These are phyloP conservation scores for Podila minutissima DNA, from an alignment of 192 early-diverging fungal species.

Conservation along the genomic window DNA sequence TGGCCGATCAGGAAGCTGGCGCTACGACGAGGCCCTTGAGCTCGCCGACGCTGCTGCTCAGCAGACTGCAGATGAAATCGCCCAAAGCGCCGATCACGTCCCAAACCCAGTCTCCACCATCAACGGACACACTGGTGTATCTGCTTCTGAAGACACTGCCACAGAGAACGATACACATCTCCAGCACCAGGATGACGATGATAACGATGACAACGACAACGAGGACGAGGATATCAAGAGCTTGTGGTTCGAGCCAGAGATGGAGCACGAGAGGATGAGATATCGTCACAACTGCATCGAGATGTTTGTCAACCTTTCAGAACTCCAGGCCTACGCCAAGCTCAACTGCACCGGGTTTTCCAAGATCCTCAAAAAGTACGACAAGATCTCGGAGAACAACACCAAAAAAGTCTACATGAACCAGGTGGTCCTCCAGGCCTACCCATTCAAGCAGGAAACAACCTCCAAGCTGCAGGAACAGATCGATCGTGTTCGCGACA, in stretches of 20 bases:
- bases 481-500: conserved; percentile 66
- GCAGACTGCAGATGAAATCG: conserved; percentile 2
- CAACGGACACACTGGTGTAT: neutral
- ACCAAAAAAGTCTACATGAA: conserved; percentile 78
- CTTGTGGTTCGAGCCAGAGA: conserved; percentile 46
- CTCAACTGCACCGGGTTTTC: conserved; percentile 92
- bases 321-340: conserved; percentile 88
- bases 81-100: conserved; percentile 11
- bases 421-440: conserved; percentile 67
- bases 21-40: conserved; percentile 39
- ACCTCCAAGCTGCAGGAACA: conserved; percentile 69
- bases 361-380: conserved; percentile 98
- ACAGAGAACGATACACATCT: neutral
- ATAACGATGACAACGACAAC: conserved; percentile 22
- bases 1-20: conserved; percentile 42
- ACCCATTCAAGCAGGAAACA: conserved; percentile 75
- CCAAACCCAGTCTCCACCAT: conserved; percentile 11
- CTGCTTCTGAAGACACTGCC: conserved; percentile 12
- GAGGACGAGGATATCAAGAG: conserved; percentile 34
- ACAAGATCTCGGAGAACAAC: conserved; percentile 86
- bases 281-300: conserved; percentile 67
- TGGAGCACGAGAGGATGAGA: conserved; percentile 50
- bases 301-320: conserved; percentile 84
- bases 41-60: conserved; percentile 18
- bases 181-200: conserved; percentile 8